phyloP scores from a whole-genome alignment of 371 early-diverging fungal genomes.

The Saksenaea oblongispora region DNA sequence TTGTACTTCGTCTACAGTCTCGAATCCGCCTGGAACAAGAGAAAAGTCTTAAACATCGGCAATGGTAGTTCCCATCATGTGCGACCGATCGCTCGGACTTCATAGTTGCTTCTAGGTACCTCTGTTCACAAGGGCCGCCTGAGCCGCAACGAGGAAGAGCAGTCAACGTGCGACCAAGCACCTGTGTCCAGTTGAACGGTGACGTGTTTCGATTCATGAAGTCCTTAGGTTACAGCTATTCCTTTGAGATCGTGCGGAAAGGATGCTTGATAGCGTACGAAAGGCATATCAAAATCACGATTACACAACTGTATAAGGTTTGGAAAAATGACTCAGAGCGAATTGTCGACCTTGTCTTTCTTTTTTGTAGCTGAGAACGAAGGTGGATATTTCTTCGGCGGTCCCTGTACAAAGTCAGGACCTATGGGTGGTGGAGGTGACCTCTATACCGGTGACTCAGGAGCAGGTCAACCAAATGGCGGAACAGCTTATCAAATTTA shows the following conservation, averaged over 20 bases:
- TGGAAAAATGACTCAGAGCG: not conserved
- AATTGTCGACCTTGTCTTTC: not conserved
- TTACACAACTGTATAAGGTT: constrained; percentile 47
- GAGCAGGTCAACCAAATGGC: constrained; percentile 54
- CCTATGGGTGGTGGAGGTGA: constrained; percentile 49
- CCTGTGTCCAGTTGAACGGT: constrained; percentile 45
- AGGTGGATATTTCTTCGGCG: constrained; percentile 35
- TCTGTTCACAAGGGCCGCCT: constrained; percentile 51
- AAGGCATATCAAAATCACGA: constrained; percentile 37
- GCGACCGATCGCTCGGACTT: not conserved
- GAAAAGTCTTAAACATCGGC: constrained; percentile 40
- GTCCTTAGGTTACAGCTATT: constrained; percentile 50
- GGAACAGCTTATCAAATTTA: constrained; percentile 46
- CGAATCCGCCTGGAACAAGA: constrained; percentile 42
- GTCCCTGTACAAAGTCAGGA: constrained; percentile 30
- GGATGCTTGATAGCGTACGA: constrained; percentile 47
- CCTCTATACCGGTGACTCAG: constrained; percentile 40
- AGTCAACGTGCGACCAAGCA: constrained; percentile 48
- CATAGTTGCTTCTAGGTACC: constrained; percentile 25
- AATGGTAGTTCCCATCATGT: constrained; percentile 30
- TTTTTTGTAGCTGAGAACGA: constrained; percentile 32
- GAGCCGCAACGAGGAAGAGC: constrained; percentile 50
- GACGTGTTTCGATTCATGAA: constrained; percentile 53
- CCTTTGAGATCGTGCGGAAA: constrained; percentile 50
- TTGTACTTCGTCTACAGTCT: constrained; percentile 46